Evolutionary conservation across 805 yeast genomes (phyloP), one percentile per base, ranked within the genome.

Genomic region (Metschnikowia dekortorum): DNA sequence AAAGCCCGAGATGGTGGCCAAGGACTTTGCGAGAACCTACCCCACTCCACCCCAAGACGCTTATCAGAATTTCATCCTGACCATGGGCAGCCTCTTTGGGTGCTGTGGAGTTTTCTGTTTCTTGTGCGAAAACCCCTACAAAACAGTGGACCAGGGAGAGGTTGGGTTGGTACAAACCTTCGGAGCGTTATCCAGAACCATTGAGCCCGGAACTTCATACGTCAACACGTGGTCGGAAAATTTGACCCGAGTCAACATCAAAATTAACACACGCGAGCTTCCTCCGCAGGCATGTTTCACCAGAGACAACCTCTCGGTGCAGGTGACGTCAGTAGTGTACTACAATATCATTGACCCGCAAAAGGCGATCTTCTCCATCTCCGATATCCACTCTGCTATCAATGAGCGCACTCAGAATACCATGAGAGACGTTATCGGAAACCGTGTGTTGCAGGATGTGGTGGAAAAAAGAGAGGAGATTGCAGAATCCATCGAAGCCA

Each of bases 381-480:
- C 72, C 33, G 66, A 81, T 58, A 78, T 84, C 50, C 74, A 74
- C 52, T 66, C 64, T 39, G 85, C 89, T 14, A 73, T 84, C 48
- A 67, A 73, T 47, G 89, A 84, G 63, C 73, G 89, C 62, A 83
- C 89, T 5, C 87, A 84, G 65, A 84, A 88, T 39, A 84, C 90
- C 3, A 69, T 84, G 60, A 74, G 90, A 64, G 87, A 84, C 56
- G 90, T 84, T 22, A 76, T 83, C 49, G 90, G 90, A 54, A 73
- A 84, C 33, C 68, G 87, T 45, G 73, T 71, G 18, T 70, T 84
- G 58, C 90, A 84, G 67, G 89, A 84, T 57, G 85, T 84, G 22
- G 83, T 84, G 58, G 89, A 84, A 61, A 80, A 83, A 62, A 69
- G 90, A 55, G 89, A 84, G 57, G 87, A 84, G 63, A 77, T 57